Base-by-base conservation (phyloP, 768 basidiomycete genomes). In the Phaeotremella skinneri region DNA sequence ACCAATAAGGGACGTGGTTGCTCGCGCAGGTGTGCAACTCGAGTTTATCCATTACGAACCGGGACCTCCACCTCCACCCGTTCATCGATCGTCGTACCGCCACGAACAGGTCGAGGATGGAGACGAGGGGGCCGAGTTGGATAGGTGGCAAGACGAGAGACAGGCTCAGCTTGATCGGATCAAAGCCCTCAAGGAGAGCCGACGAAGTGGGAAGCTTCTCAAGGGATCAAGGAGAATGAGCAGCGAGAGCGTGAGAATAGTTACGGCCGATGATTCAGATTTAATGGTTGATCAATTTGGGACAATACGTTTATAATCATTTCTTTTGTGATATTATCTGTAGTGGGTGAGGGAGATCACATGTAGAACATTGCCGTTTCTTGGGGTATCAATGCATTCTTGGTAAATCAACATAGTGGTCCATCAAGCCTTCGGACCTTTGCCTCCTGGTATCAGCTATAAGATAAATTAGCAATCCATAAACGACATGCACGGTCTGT, bases 381-480 rank as follows among this genome's bases (percentile, higher is more conserved):
- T n/a, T n/a, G 13, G 13, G 43, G 43, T 45, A 45, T 45, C 43
- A n/a, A n/a, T 45, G 43, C 43, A 23, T 13, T 45, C 43, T 45
- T 11, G 39, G n/a, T n/a, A 43, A 13, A n/a, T 14, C n/a, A 34
- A 47, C 27, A 7, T 30, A 25, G 34, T 26, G 14, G 17, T 37
- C 20, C 11, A 34, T n/a, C 5, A 49, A 54, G 70, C 63, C 47
- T 67, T 69, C 1, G 87, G 87, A 5, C 87, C 87, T 65, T 81
- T 81, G 61, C 87, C 87, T 6, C 86, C 86, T 34, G 86, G 86
- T 64, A 88, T 84, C 56, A 88, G 78, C 86, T 86, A 52, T n/a
- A 43, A n/a, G n/a, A 23, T 7, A 14, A 1, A 29, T 20, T 5
- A 9, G 31, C 42, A 25, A 20, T 6, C n/a, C 20, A 23, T 63